These are phyloP conservation scores for Astrocystis sublimbata DNA, from an alignment of 495 filamentous ascomycete genomes.

Conservation along the genomic window DNA sequence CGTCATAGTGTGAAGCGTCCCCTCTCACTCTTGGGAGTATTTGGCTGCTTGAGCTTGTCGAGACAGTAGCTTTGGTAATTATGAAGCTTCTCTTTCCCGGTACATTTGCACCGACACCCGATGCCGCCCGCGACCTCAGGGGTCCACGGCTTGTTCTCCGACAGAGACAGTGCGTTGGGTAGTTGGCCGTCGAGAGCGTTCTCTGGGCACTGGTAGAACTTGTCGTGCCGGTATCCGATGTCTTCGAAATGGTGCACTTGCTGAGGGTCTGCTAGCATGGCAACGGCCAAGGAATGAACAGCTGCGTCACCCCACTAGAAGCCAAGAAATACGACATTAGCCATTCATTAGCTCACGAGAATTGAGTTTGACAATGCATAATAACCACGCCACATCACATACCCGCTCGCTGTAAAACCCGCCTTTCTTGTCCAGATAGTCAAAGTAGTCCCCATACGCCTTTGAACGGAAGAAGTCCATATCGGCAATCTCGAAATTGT, in stretches of 20 bases:
- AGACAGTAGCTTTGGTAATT: conserved; percentile 28
- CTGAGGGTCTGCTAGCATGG: conserved; percentile 40
- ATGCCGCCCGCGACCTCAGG: conserved; percentile 31
- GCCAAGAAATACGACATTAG: neutral
- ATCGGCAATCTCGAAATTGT: conserved; percentile 50
- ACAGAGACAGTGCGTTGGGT: conserved; percentile 21
- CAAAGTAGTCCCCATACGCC: conserved; percentile 44
- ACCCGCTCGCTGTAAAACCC: conserved; percentile 48
- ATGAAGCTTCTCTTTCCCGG: conserved; percentile 16
- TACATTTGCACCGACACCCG: conserved; percentile 37
- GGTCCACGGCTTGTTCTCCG: conserved; percentile 23
- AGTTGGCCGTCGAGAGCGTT: conserved; percentile 35
- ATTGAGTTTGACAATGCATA: too few species aligned
- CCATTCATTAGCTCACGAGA: too few species aligned
- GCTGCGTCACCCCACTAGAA: conserved; percentile 46
- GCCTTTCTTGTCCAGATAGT: conserved; percentile 43
- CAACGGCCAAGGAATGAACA: conserved; percentile 45
- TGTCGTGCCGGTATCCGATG: conserved; percentile 44
- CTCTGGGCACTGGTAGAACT: conserved; percentile 34
- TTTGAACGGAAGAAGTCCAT: conserved; percentile 46
- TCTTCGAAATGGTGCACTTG: conserved; percentile 48
- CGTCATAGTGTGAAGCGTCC: conserved; percentile 32
- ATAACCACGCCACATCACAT: conserved; percentile 17
- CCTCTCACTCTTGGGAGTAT: conserved; percentile 23
- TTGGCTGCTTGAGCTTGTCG: conserved; percentile 33